These are phyloP conservation scores for Leccinum aurantiacum DNA, from an alignment of 768 basidiomycete genomes.

Conservation along the genomic window DNA sequence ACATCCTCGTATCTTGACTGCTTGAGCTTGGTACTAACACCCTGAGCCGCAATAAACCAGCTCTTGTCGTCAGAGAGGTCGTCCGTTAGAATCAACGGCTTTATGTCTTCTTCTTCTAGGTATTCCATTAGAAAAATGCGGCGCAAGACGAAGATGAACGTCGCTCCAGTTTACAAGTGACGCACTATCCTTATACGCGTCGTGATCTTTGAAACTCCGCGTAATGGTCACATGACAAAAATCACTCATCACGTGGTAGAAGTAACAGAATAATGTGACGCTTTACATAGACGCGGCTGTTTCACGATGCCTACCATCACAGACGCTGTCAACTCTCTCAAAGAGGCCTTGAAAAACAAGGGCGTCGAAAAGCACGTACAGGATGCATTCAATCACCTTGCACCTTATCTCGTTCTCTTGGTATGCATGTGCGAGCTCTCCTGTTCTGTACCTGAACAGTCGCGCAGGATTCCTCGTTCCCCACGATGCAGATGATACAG, in stretches of 20 bases:
- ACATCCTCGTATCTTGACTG: slow-evolving; percentile 36
- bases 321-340: slow-evolving; percentile 34
- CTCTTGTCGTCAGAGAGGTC: slow-evolving; percentile 8
- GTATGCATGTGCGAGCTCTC: slow-evolving; percentile 32
- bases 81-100: slow-evolving; percentile 12
- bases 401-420: slow-evolving; percentile 44
- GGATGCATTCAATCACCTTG: slow-evolving; percentile 40
- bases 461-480: slow-evolving; percentile 38
- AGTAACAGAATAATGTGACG: not conserved
- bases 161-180: not conserved
- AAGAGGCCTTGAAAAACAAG: slow-evolving; percentile 28
- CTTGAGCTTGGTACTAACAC: slow-evolving; percentile 19
- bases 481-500: slow-evolving; percentile 37
- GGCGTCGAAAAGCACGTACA: slow-evolving; percentile 31
- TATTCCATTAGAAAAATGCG: slow-evolving; percentile 26
- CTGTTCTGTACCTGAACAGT: not conserved
- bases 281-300: not conserved
- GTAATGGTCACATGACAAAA: slow-evolving; percentile 30
- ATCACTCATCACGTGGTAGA: slow-evolving; percentile 28
- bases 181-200: slow-evolving; percentile 17
- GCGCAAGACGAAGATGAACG: slow-evolving; percentile 6
- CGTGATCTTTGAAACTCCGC: slow-evolving; percentile 25
- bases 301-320: slow-evolving; percentile 27
- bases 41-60: not conserved
- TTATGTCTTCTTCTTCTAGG: slow-evolving; percentile 14